Base-by-base conservation (phyloP, 2,329 filamentous ascomycete genomes). In the Penicillium vulpinum region DNA sequence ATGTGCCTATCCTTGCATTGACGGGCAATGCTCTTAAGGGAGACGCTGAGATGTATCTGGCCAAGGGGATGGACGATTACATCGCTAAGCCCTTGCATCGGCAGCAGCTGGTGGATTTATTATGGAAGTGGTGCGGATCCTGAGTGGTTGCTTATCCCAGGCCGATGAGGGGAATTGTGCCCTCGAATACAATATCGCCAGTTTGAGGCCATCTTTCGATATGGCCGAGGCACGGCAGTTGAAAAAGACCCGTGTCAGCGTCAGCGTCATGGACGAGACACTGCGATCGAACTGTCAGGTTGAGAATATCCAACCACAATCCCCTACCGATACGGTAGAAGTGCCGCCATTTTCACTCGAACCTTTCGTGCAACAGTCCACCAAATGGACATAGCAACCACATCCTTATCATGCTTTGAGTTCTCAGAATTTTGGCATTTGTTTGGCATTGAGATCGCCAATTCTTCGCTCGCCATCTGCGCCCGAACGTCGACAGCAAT, bases 1-100 rank as follows among this genome's bases (percentile, higher is more conserved):
- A 76, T 24, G 63, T 80, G 2, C 81, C 81, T 0, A 82, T 84
- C 38, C 77, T 85, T 21, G 82, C 82, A 15, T 78, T 84, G 73
- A 84, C 82, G 0, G 81, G 82, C 0, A 82, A 84, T 58, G 83
- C 83, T 0, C 71, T 85, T 18, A 81, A 82, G 48, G 83, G 80
- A 0, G 82, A 85, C 57, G 77, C 75, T 4, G 83, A 85, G 44
- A 74, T 72, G 10, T 85, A 83, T 59, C 71, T 83, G 28, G 77
- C 78, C 5, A 78, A 78, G 48, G 83, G 83, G 0, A 83, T 85
- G 81, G 78, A 81, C 40, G 82, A 80, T 40, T 85, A 84, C 58
- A 73, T 85, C 13, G 72, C 81, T 2, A 85, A 85, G 61, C 83
- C 82, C 0, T 77, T 84, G 11, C 78, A 82, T 61, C 76, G 78